Evolutionary conservation across 768 basidiomycete species (phyloP), one percentile per base, ranked within the genome.

Genomic region (Mycena olivaceomarginata): DNA sequence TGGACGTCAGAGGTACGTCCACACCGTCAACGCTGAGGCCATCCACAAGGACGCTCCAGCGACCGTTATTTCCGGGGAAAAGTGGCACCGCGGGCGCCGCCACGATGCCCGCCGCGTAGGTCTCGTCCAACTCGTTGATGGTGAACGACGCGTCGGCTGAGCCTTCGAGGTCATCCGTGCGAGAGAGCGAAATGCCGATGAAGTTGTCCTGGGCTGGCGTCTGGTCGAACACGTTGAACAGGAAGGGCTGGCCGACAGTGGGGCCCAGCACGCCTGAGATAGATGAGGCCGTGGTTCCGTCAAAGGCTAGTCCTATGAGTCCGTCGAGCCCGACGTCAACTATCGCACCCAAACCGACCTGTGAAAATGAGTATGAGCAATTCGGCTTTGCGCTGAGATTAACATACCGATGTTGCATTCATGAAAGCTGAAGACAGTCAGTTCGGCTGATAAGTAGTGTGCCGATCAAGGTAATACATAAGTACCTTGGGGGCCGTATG

Each of bases 221-320:
- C 57, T 64, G 37, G 8, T 69, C 43, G 62, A 75, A 75, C 12
- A 75, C 25, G 67, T 69, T 68, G 57, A 64, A 69, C 12, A 75
- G 40, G 67, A 75, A 75, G 31, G 74, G 67, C 20, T 75, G 16
- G 1, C 59, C 67, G 0, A n/a, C 16, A 13, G 7, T 22, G 5
- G 45, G 22, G n/a, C 53, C 37, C 13, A 20, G 45, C 9, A 56
- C 13, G 16, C 5, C 22, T 2, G 43, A 59, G 11, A 74, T 43
- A 0, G n/a, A 0, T 0, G 65, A 67, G 5, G 53, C 22, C 1
- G 6, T 5, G 1, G 16, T n/a, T 1, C 72, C 72, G 15, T 67
- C 72, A 45, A 74, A 59, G 6, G 53, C n/a, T 43, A 74, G 20
- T 5, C 72, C 72, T 11, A 74, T 46, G 41, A 74, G 56, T 3